These are phyloP conservation scores for Penicillium paneum DNA, from an alignment of 2,329 filamentous ascomycete genomes.

Conservation along the genomic window DNA sequence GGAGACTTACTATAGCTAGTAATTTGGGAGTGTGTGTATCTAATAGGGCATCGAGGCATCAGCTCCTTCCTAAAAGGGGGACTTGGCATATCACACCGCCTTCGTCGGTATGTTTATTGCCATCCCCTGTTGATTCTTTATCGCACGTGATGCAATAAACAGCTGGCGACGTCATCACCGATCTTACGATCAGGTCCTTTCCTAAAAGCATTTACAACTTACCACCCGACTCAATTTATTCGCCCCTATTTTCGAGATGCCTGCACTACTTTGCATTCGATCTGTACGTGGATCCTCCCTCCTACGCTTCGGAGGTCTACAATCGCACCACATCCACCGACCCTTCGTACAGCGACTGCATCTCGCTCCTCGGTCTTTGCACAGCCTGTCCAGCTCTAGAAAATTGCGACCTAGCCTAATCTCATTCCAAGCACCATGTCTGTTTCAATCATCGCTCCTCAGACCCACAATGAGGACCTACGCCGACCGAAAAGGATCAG, in stretches of 20 bases:
- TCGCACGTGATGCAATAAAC: slow-evolving; percentile 1
- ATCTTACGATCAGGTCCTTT: neutral
- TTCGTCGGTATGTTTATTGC: no score
- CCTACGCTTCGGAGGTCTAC: neutral
- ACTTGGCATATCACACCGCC: no score
- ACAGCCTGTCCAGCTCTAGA: neutral
- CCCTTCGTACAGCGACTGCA: neutral
- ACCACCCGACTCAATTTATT: neutral
- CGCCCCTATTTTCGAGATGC: neutral
- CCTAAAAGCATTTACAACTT: neutral
- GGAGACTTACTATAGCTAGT: no score
- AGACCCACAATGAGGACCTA: neutral
- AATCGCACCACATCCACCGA: neutral
- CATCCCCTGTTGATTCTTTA: neutral
- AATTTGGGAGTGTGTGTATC: no score
- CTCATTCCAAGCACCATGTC: neutral
- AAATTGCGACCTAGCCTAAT: neutral
- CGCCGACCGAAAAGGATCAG: slow-evolving; percentile 11
- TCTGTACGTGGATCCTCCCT: neutral
- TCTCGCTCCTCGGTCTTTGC: neutral
- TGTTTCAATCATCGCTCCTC: neutral
- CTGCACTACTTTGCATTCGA: neutral
- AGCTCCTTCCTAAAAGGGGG: no score
- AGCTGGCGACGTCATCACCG: neutral
- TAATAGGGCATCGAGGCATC: no score